A percentile compares a stretch with the other conserved stretches of the same genome.
These are phyloP conservation scores for Pseudogymnoascus sp. DNA, from an alignment of 2,329 filamentous ascomycete genomes.

Conservation along the genomic window DNA sequence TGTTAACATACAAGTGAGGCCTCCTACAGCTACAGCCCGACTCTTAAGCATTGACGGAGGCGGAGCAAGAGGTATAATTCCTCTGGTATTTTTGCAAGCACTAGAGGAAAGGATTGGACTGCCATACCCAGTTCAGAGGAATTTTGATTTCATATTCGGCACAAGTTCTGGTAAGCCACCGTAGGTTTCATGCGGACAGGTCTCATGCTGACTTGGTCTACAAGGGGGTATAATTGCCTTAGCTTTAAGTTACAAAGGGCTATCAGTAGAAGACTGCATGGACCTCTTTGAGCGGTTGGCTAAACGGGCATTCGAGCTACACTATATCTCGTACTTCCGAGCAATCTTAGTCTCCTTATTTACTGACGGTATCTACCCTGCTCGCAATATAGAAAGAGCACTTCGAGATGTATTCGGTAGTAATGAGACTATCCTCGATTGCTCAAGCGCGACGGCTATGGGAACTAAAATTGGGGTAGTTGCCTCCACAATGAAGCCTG, in stretches of 20 bases:
- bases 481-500: constrained; percentile 14
- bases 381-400: constrained; percentile 17
- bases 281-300: constrained; percentile 16
- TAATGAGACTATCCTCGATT: constrained; percentile 19
- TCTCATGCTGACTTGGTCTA: not conserved
- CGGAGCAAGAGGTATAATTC: constrained; percentile 21
- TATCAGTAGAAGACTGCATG: constrained; percentile 17
- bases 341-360: constrained; percentile 14
- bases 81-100: constrained; percentile 19
- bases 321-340: not conserved
- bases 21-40: constrained; percentile 28
- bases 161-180: constrained; percentile 21
- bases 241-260: constrained; percentile 16
- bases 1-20: constrained; percentile 24
- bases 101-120: constrained; percentile 19
- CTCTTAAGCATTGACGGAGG: constrained; percentile 33
- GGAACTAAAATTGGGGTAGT: constrained; percentile 19
- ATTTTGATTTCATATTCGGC: constrained; percentile 21
- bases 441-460: constrained; percentile 16
- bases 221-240: constrained; percentile 19
- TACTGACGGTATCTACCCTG: constrained; percentile 20
- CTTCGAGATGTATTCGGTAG: constrained; percentile 19
- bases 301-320: constrained; percentile 17
- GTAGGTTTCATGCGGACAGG: no score
- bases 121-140: constrained; percentile 17